A percentile compares a stretch with the other conserved stretches of the same genome.
Evolutionary conservation across 1,139 yeast species (phyloP).

Genomic region (Protomyces inouyei): DNA sequence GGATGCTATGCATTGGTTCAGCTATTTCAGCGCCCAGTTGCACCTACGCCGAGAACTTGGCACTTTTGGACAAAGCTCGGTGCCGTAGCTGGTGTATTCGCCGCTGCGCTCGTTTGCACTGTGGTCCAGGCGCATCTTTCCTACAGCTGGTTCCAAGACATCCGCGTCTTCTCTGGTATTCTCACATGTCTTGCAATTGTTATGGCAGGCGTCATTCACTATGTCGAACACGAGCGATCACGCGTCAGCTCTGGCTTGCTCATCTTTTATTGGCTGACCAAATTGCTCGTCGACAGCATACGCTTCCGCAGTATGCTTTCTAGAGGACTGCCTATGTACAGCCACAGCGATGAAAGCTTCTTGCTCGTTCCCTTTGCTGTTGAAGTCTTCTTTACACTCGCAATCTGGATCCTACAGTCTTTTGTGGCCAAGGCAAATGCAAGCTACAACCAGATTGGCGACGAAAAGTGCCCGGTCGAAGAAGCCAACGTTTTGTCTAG

Average conservation of each 20-base stretch:
- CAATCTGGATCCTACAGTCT: conserved; percentile 20
- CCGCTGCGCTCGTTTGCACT: conserved; percentile 17
- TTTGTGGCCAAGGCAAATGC: conserved; percentile 24
- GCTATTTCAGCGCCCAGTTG: conserved; percentile 36
- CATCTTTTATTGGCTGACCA: conserved; percentile 71
- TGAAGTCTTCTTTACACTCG: conserved; percentile 29
- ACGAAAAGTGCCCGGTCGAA: conserved; percentile 67
- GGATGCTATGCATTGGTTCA: conserved; percentile 48
- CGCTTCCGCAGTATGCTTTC: conserved; percentile 31
- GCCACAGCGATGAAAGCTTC: conserved; percentile 22
- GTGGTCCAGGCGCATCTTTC: conserved; percentile 32
- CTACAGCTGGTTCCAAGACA: conserved; percentile 41
- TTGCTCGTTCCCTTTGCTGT: conserved; percentile 31
- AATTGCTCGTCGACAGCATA: conserved; percentile 41
- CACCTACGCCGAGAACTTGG: conserved; percentile 31
- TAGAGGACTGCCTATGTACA: conserved; percentile 30
- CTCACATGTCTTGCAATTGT: conserved; percentile 45
- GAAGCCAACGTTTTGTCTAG: conserved; percentile 77
- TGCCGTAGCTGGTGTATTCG: conserved; percentile 11
- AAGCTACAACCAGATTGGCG: conserved; percentile 32
- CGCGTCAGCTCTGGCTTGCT: conserved; percentile 63
- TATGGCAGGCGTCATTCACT: conserved; percentile 57
- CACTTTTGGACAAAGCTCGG: conserved; percentile 33
- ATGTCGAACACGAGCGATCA: conserved; percentile 65
- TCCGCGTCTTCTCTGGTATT: conserved; percentile 46